Evolutionary conservation across 768 basidiomycete species (phyloP).

Genomic region (Leccinum variicolor): DNA sequence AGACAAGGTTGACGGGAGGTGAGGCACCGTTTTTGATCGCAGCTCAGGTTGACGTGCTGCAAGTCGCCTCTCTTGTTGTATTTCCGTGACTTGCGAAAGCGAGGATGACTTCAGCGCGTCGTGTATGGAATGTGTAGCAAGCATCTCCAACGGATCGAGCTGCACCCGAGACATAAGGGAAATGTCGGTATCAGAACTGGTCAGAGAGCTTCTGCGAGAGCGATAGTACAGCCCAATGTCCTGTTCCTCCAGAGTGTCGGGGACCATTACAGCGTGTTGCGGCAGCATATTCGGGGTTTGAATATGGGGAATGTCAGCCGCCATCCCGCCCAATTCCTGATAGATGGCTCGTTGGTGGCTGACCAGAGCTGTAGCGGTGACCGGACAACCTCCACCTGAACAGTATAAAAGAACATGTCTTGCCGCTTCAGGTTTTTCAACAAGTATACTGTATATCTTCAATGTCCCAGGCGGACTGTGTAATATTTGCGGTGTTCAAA

Average conservation of each 20-base stretch:
- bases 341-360: no score
- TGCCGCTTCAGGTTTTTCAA: no score
- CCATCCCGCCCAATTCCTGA: no score
- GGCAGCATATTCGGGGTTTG: no score
- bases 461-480: no score
- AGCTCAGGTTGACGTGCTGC: constrained; percentile 27
- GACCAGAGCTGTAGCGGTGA: no score
- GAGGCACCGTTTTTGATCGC: constrained; percentile 48
- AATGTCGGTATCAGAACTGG: constrained; percentile 24
- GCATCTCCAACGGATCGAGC: background rate
- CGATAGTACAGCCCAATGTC: constrained; percentile 27
- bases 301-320: no score
- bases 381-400: no score
- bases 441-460: no score
- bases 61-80: constrained; percentile 11
- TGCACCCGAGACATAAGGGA: constrained; percentile 13
- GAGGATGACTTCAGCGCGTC: constrained; percentile 33
- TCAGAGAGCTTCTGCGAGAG: constrained; percentile 23
- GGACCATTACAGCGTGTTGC: background rate
- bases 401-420: no score
- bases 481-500: no score
- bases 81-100: constrained; percentile 27
- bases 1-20: constrained; percentile 31
- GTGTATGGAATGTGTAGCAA: background rate
- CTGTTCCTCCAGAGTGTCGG: constrained; percentile 24